Base-by-base conservation (phyloP, 1,284 basidiomycete species). In the Puccinia triticina region DNA sequence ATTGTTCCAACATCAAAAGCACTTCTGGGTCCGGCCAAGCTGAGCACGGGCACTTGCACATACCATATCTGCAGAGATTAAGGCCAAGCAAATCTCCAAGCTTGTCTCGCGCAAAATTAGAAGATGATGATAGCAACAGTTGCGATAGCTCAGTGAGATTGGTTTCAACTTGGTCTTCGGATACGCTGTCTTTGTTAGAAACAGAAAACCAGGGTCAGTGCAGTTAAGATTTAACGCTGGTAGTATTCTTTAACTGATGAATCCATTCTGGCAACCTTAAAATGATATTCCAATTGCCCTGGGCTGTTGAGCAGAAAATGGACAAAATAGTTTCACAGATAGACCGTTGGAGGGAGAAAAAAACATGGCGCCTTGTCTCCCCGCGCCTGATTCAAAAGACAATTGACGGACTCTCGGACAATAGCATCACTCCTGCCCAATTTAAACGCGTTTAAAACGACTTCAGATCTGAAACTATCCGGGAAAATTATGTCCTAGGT, bases 111-210 rank as follows among this genome's bases (percentile, higher is more conserved):
- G 26, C 26, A 18, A 18, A 7, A 18, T 37, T 32, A 4, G 69
- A 72, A 72, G 46, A 21, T 0, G 37, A 43, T 16, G 10, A 71
- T 2, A 23, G 26, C 32, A 26, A 72, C 46, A 29, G 50, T 18
- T 50, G 26, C 46, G 23, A 53, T 29, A 21, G n/a, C 43, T 71
- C 40, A 23, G 12, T 11, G 29, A 72, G 50, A 72, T 55, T 72
- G 26, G 69, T 72, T 11, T 72, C 69, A 4, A 37, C 69, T 43
- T 72, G 69, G 69, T 72, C 69, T 32, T 48, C 69, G 26, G 69
- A 72, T 55, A 72, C 69, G 23, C 21, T 72, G 1, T 72, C 69
- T 50, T 72, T 72, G 50, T 40, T 72, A 16, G 46, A 43, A 26
- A 11, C n/a, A 40, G 69, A 72, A 50, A 72, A 50, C 37, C 46